Evolutionary conservation across 1,139 yeast genomes (phyloP).

Genomic region (Citeromyces siamensis): DNA sequence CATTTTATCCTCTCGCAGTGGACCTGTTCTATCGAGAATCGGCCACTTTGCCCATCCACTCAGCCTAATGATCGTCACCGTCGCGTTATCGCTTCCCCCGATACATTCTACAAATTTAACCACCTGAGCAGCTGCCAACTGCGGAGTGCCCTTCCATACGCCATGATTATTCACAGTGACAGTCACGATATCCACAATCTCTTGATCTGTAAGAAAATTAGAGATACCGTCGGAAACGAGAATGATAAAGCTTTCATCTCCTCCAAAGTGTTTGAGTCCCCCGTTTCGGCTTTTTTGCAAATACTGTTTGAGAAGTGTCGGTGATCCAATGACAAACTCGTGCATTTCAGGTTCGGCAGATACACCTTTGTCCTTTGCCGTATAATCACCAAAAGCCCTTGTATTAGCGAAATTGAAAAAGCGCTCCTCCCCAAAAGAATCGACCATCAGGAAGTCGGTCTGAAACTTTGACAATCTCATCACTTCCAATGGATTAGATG

Average conservation of each 20-base stretch:
- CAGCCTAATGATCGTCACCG: constrained; percentile 69
- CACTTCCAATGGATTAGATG: constrained; percentile 71
- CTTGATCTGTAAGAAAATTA: constrained; percentile 75
- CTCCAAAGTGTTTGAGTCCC: constrained; percentile 45
- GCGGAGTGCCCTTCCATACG: constrained; percentile 66
- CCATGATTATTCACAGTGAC: constrained; percentile 60
- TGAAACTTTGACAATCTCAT: constrained; percentile 56
- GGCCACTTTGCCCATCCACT: constrained; percentile 97
- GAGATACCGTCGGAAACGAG: constrained; percentile 84
- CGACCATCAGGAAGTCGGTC: constrained; percentile 70
- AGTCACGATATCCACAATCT: constrained; percentile 76
- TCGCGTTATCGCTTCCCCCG: constrained; percentile 93
- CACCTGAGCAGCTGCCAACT: constrained; percentile 74
- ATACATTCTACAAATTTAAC: constrained; percentile 73
- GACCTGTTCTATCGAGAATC: constrained; percentile 69
- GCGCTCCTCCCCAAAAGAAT: constrained; percentile 89
- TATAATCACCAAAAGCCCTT: constrained; percentile 81
- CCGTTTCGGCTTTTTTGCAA: constrained; percentile 20
- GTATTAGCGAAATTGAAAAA: constrained; percentile 84
- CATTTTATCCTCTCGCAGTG: constrained; percentile 62
- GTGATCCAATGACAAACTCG: constrained; percentile 52
- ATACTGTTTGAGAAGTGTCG: constrained; percentile 20
- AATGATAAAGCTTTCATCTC: constrained; percentile 73
- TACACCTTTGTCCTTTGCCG: constrained; percentile 73
- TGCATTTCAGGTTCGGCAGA: constrained; percentile 86